These are phyloP conservation scores for Paramecium bursaria DNA, from an alignment of 73 alveolate species.

Conservation along the genomic window DNA sequence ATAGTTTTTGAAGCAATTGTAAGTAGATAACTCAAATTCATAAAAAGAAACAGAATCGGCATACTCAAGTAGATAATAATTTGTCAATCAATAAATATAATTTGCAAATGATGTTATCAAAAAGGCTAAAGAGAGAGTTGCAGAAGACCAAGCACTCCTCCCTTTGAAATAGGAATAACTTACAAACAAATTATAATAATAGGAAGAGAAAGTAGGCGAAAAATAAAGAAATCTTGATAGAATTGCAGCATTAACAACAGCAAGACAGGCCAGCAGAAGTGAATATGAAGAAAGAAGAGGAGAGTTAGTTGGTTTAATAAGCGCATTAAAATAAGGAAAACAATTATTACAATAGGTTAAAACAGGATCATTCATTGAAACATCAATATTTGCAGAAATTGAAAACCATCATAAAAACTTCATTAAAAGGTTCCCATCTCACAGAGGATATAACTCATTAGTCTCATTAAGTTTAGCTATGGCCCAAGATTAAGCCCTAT, in stretches of 20 bases:
- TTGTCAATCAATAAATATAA: not conserved
- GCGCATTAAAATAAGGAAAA: slow-evolving; percentile 34
- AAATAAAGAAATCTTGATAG: slow-evolving; percentile 48
- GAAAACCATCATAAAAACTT: slow-evolving; percentile 45
- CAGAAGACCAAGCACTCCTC: slow-evolving; percentile 19
- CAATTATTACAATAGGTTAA: not conserved
- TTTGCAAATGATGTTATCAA: slow-evolving; percentile 10
- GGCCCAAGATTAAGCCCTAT: slow-evolving; percentile 28
- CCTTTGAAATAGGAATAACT: slow-evolving; percentile 57
- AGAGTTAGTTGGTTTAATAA: slow-evolving; percentile 20
- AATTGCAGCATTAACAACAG: not conserved
- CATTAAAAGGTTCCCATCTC: slow-evolving; percentile 9
- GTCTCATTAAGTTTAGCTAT: slow-evolving; percentile 40
- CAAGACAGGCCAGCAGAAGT: slow-evolving; percentile 7
- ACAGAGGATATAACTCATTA: slow-evolving; percentile 32
- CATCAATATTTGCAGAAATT: slow-evolving; percentile 28
- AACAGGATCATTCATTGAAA: slow-evolving; percentile 22
- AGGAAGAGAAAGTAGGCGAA: not conserved
- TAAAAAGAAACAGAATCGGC: not conserved
- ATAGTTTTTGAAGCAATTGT: slow-evolving; percentile 6
- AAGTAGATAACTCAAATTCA: slow-evolving; percentile 9
- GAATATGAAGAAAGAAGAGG: slow-evolving; percentile 51
- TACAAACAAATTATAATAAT: not conserved
- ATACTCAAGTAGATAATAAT: slow-evolving; percentile 19
- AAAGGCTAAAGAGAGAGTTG: slow-evolving; percentile 22